Evolutionary conservation across 2,329 filamentous ascomycete species (phyloP), one percentile per base, ranked within the genome.

Genomic region (Elsinoe batatas): DNA sequence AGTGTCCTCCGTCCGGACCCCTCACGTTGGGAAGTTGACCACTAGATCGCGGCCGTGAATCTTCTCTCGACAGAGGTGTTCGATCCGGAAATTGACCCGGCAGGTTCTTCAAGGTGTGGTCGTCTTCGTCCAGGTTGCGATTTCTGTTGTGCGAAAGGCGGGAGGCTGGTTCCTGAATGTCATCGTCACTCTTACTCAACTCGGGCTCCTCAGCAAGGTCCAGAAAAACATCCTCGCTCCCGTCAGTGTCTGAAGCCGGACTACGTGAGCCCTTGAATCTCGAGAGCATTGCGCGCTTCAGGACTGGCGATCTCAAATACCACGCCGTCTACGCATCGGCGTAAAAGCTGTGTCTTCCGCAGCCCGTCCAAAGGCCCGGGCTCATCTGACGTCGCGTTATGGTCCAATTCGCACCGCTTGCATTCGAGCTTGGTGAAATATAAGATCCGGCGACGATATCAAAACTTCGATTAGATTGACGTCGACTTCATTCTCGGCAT

Each of bases 71-170:
- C 17, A 17, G 32, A 13, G 42, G 17, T 17, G 15, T 26, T 13
- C 53, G 37, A 26, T 47, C 53, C 36, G 53, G 53, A 18, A 46
- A 55, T 17, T 55, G 53, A 11, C 53, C 53, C 17, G 53, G 53
- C 10, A 55, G 20, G 18, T 55, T 36, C 40, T 38, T 55, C 26
- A 55, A 17, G 6, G 53, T 46, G 26, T 36, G 38, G 13, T 55
- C 15, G 17, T 37, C 53, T 13, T 44, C 38, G n/a, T 22, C 40
- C 12, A 17, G 6, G 12, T 46, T n/a, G 18, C 30, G 20, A 18
- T 33, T 37, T 20, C n/a, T 33, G 18, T 8, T 20, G 51, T 43
- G 36, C 18, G 51, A 32, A 26, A 26, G 49, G 20, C 51, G 51
- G 12, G 51, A 54, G 26, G 51, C 26, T 44, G 51, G 36, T 26